Evolutionary conservation across 1,284 basidiomycete species (phyloP).

Genomic region (Xerocomus amazonicus): DNA sequence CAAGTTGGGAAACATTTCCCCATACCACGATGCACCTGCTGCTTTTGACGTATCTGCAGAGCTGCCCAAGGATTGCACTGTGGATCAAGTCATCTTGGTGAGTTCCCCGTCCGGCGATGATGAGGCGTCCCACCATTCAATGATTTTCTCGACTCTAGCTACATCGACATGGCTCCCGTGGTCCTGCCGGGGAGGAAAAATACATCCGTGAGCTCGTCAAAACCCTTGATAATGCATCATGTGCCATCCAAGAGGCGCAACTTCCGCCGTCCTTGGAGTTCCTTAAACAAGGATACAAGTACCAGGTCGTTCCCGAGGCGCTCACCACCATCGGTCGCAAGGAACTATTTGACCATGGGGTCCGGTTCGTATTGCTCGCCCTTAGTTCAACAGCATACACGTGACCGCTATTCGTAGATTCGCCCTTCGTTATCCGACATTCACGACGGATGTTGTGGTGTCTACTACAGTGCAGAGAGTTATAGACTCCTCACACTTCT

Average conservation of each 20-base stretch:
- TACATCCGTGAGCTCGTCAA: constrained; percentile 36
- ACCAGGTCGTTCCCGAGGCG: constrained; percentile 38
- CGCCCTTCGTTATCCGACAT: constrained; percentile 19
- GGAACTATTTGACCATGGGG: constrained; percentile 45
- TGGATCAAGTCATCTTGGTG: constrained; percentile 44
- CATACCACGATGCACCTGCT: constrained; percentile 29
- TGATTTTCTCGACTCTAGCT: constrained; percentile 23
- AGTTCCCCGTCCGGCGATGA: constrained; percentile 6
- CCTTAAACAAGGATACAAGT: constrained; percentile 40
- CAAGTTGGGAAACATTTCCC: not conserved
- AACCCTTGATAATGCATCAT: constrained; percentile 33
- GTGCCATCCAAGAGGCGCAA: constrained; percentile 28
- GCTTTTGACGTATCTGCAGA: constrained; percentile 31
- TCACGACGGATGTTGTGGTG: constrained; percentile 35
- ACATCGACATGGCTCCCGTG: constrained; percentile 43
- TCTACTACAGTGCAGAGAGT: constrained; percentile 46
- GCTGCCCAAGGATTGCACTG: constrained; percentile 42
- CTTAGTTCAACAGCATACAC: not conserved
- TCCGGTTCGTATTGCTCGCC: constrained; percentile 27
- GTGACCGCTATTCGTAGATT: constrained; percentile 9
- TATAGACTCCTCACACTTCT: constrained; percentile 45
- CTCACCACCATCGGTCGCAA: constrained; percentile 40
- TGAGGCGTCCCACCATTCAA: not conserved
- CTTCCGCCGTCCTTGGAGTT: constrained; percentile 39
- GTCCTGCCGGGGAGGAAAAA: constrained; percentile 33